Evolutionary conservation across 73 alveolate genomes (phyloP).

Genomic region (Paramecium biaurelia): DNA sequence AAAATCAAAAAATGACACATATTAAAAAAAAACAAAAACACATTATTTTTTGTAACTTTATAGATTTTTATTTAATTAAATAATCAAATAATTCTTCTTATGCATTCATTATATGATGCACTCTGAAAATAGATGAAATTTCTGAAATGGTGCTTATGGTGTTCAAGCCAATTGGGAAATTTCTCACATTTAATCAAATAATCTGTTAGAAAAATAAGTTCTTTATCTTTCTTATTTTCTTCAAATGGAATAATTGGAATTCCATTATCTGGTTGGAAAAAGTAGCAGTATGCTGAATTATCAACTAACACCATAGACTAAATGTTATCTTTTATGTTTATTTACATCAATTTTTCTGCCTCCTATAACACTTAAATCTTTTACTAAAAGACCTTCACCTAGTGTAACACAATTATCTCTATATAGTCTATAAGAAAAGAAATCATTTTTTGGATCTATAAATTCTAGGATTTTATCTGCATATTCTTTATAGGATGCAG

Average conservation of each 20-base stretch:
- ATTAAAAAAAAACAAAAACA: too few species aligned
- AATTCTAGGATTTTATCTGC: conserved; percentile 87
- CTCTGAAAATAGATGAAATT: neutral
- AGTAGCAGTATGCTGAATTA: conserved; percentile 58
- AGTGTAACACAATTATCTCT: conserved; percentile 88
- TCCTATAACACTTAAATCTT: conserved; percentile 83
- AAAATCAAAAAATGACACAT: too few species aligned
- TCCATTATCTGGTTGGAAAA: conserved; percentile 72
- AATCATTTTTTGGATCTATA: conserved; percentile 78
- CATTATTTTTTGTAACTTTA: too few species aligned
- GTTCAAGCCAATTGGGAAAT: neutral
- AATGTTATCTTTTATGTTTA: neutral
- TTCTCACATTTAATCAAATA: conserved; percentile 1
- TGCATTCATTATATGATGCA: neutral
- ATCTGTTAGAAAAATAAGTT: conserved; percentile 1
- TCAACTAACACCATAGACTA: conserved; percentile 32
- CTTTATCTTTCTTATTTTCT: conserved; percentile 71
- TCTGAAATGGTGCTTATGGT: neutral
- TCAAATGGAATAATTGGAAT: conserved; percentile 78
- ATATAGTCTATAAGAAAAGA: conserved; percentile 81
- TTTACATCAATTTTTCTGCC: conserved; percentile 9
- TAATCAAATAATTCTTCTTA: neutral
- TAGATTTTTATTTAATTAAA: too few species aligned
- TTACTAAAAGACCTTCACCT: conserved; percentile 73
- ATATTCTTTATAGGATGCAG: conserved; percentile 90